Base-by-base conservation (phyloP, 495 filamentous ascomycete genomes). In the Aspergillus steynii region DNA sequence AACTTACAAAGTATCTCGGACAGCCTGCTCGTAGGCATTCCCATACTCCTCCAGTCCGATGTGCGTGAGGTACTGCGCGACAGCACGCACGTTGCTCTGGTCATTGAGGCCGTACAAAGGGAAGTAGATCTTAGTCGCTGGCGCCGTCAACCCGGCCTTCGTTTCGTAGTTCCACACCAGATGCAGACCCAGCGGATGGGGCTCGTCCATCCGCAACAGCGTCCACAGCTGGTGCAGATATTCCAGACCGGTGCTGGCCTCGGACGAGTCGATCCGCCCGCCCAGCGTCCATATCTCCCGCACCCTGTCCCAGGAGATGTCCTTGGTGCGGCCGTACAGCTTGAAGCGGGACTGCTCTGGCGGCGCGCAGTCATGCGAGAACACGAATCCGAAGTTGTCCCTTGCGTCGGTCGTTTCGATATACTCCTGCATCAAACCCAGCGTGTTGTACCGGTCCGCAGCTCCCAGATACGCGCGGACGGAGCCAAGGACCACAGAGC, bases 231-330 rank as follows among this genome's bases (percentile, higher is more conserved):
- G 45, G 5, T 49, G 29, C 12, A 66, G 50, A 14, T 56, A 56
- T 26, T 59, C 28, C n/a, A 67, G 29, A 0, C 64, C 64, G 2
- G 55, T 47, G 5, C 26, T 29, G 0, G 47, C 20, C 5, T 29
- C 31, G 5, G 47, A 5, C 1, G 31, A 7, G 1, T 64, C 14
- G 1, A 53, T 26, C n/a, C 63, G 59, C 14, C 61, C 59, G n/a
- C 61, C 66, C 12, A 69, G 50, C 0, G 66, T 66, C 66, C 66
- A 69, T 3, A 62, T 59, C 31, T 69, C 63, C 49, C 60, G 49
- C 0, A 64, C n/a, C 49, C 62, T 69, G 1, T 47, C 45, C 61
- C 60, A 62, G 27, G 61, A 49, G 9, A 69, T 57, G 1, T 46
- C 55, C 20, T 50, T 60, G 34, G 55, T 25, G 14, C 32, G 27